Conservation (phyloP, 2,329 filamentous ascomycete species). For the Tolypocladium album region DNA sequence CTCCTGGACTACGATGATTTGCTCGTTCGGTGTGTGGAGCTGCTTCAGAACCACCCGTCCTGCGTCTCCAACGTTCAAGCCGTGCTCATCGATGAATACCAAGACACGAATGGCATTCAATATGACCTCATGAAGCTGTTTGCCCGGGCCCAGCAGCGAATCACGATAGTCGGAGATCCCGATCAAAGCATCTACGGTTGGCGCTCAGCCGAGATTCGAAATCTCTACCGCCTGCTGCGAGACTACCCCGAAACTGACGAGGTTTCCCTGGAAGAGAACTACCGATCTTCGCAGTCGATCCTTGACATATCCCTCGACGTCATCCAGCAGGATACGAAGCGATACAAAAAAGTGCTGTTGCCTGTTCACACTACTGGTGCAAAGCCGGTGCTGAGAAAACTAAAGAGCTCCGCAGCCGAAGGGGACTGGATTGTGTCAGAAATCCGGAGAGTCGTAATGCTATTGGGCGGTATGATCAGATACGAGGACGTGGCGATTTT, state of each 20-base stretch:
- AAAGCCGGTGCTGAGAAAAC: conserved; percentile 65
- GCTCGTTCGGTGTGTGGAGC: conserved; percentile 69
- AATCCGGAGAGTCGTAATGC: conserved; percentile 56
- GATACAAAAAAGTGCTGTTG: conserved; percentile 70
- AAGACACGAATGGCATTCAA: conserved; percentile 92
- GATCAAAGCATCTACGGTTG: conserved; percentile 98
- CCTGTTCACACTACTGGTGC: conserved; percentile 74
- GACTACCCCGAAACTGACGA: conserved; percentile 72
- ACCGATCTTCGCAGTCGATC: conserved; percentile 81
- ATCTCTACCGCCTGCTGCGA: conserved; percentile 65
- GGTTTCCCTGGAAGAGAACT: conserved; percentile 85
- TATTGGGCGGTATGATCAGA: conserved; percentile 64
- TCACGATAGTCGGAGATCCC: conserved; percentile 92
- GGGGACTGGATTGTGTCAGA: conserved; percentile 84
- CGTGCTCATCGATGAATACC: conserved; percentile 93
- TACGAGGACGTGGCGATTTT: conserved; percentile 77
- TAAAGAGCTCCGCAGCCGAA: conserved; percentile 61
- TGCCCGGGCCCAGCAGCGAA: conserved; percentile 59
- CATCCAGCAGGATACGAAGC: conserved; percentile 77
- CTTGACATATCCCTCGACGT: conserved; percentile 69
- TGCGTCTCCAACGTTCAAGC: conserved; percentile 86
- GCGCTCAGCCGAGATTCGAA: conserved; percentile 84
- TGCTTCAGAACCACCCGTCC: conserved; percentile 60
- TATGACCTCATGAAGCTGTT: conserved; percentile 90
- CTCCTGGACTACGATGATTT: conserved; percentile 92